These are phyloP conservation scores for Kuraishia hungarica DNA, from an alignment of 805 yeast genomes.

Conservation along the genomic window DNA sequence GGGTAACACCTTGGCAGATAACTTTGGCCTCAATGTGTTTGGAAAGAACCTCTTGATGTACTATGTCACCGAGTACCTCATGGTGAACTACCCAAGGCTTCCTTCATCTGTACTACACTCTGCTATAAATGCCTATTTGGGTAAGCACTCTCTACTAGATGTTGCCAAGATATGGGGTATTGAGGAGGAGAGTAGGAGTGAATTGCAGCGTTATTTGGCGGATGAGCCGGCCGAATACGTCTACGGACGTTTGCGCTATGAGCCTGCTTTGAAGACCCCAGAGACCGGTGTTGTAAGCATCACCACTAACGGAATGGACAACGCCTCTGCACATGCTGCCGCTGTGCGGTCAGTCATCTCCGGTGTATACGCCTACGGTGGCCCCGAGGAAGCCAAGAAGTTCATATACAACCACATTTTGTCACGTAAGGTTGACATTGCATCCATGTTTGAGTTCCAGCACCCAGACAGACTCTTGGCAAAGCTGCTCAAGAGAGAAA, in stretches of 20 bases:
- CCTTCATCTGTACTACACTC: constrained; percentile 73
- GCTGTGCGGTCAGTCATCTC: constrained; percentile 81
- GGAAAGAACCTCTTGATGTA: constrained; percentile 74
- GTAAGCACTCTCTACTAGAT: constrained; percentile 53
- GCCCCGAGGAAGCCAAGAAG: constrained; percentile 51
- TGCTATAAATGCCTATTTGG: constrained; percentile 70
- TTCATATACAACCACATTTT: constrained; percentile 72
- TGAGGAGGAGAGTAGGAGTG: constrained; percentile 58
- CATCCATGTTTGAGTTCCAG: constrained; percentile 68
- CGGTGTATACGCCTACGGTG: constrained; percentile 69
- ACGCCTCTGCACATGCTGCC: constrained; percentile 42
- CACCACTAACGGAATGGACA: constrained; percentile 29
- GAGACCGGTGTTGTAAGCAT: constrained; percentile 45
- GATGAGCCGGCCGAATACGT: constrained; percentile 60
- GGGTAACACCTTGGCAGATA: constrained; percentile 48
- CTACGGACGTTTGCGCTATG: constrained; percentile 60
- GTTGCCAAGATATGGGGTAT: constrained; percentile 86
- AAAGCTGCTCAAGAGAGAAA: constrained; percentile 67
- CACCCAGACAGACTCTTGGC: constrained; percentile 83
- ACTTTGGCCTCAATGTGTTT: constrained; percentile 70
- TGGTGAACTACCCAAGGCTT: constrained; percentile 78
- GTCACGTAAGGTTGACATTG: constrained; percentile 73
- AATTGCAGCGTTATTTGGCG: constrained; percentile 57
- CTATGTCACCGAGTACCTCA: constrained; percentile 65
- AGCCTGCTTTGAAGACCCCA: constrained; percentile 18